A percentile compares a stretch with the other conserved stretches of the same genome.
phyloP scores from a whole-genome alignment of 176 grass and related monocot species.

The Aegilops sharonensis region DNA sequence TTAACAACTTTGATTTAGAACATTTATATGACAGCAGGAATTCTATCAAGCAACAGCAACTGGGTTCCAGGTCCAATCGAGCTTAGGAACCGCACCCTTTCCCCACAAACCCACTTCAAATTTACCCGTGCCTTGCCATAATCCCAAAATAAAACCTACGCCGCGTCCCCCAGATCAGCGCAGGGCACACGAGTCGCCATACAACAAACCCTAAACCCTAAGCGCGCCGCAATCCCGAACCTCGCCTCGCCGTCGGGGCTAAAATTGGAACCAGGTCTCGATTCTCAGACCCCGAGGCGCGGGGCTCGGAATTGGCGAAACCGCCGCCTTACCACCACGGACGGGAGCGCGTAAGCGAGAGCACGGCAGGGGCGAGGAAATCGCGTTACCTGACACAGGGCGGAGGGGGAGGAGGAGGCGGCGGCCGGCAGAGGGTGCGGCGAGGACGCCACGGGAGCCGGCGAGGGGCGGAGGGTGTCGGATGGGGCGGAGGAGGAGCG shows the following conservation, averaged over 20 bases:
- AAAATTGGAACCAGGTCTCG: neutral
- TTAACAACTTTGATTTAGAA: neutral
- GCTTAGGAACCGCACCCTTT: neutral
- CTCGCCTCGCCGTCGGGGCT: neutral
- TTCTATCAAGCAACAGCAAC: neutral
- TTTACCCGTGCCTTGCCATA: neutral
- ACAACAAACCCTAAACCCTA: neutral
- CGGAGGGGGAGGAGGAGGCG: neutral
- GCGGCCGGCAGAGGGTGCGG: neutral
- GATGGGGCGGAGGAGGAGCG: neutral
- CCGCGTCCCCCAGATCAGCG: neutral
- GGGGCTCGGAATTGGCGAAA: neutral
- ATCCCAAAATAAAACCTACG: neutral
- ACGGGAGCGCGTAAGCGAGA: neutral
- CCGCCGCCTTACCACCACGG: neutral
- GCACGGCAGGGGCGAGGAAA: neutral
- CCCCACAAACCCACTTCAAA: neutral
- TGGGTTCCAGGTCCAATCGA: neutral
- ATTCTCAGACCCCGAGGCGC: neutral
- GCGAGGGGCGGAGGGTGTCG: neutral
- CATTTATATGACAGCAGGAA: neutral
- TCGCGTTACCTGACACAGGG: neutral
- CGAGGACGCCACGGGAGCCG: neutral
- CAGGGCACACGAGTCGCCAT: neutral
- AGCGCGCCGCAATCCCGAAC: neutral